phyloP scores from a whole-genome alignment of 2,329 filamentous ascomycete species.

The Neonectria ditissima region DNA sequence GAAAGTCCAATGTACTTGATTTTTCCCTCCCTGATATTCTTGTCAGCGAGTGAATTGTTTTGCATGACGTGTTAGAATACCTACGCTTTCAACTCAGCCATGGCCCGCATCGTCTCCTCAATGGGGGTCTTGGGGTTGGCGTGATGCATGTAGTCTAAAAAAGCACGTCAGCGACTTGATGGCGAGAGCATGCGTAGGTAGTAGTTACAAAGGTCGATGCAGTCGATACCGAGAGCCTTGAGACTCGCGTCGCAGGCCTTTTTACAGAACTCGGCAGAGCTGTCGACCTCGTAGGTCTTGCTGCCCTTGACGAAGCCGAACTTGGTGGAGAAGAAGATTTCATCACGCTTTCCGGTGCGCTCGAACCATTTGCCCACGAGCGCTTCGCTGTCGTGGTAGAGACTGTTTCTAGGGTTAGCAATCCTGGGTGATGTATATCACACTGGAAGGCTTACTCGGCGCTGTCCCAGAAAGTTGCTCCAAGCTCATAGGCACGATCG shows the following conservation, averaged over 20 bases:
- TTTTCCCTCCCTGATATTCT: constrained; percentile 59
- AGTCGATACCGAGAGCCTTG: constrained; percentile 51
- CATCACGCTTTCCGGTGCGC: constrained; percentile 55
- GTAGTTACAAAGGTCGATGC: constrained; percentile 60
- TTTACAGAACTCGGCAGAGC: constrained; percentile 18
- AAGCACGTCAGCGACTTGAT: not conserved
- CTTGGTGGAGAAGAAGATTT: constrained; percentile 60
- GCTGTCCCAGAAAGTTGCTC: constrained; percentile 62
- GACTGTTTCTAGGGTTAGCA: constrained; percentile 9
- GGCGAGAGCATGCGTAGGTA: fast-evolving
- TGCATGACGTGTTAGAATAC: not conserved
- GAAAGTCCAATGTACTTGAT: constrained; percentile 66
- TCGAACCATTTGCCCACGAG: constrained; percentile 60
- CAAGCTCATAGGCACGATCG: constrained; percentile 59
- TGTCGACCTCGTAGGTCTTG: not conserved
- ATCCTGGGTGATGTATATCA: not conserved
- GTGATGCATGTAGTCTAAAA: constrained; percentile 57
- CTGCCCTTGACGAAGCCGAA: constrained; percentile 37
- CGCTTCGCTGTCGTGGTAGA: constrained; percentile 60
- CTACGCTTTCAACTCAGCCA: constrained; percentile 56
- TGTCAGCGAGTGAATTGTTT: not conserved
- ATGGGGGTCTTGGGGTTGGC: constrained; percentile 56
- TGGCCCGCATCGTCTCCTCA: constrained; percentile 60
- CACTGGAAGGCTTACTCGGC: constrained; percentile 44
- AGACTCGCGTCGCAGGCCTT: constrained; percentile 50